Conservation (phyloP, 225 moss, liverwort and hornwort species). For the Physcomitrellopsis africana region DNA sequence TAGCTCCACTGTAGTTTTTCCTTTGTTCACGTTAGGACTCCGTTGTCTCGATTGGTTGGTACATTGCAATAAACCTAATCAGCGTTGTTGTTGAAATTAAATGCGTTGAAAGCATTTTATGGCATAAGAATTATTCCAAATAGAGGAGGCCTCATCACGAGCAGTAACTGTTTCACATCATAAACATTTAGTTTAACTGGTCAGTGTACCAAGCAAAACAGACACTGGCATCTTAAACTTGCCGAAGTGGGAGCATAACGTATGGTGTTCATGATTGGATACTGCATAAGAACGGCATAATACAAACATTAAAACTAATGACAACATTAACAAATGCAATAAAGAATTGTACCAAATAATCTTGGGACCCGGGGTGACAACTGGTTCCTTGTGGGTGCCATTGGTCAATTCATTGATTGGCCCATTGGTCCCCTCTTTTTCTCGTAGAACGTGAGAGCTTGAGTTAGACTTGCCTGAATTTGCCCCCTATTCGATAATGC, state of each 20-base stretch:
- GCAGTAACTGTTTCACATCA: constrained; percentile 98
- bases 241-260: not conserved
- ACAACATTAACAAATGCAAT: not conserved
- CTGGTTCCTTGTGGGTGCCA: constrained; percentile 74
- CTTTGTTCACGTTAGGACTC: too few relatives aligned
- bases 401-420: constrained; percentile 79
- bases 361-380: constrained; percentile 95
- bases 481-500: constrained; percentile 96
- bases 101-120: too few relatives aligned
- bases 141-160: constrained; percentile 90
- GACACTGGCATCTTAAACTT: constrained; percentile 1
- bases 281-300: not conserved
- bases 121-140: too few relatives aligned
- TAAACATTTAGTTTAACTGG: constrained; percentile 93
- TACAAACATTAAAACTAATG: not conserved
- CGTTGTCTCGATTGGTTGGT: too few relatives aligned
- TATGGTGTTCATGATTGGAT: not conserved
- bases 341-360: constrained; percentile 69
- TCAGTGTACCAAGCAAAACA: constrained; percentile 83
- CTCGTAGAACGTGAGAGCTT: constrained; percentile 65
- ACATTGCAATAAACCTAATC: too few relatives aligned
- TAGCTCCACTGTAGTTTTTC: too few relatives aligned
- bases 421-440: constrained; percentile 72
- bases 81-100: too few relatives aligned
- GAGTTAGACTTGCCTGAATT: constrained; percentile 83